Percentiles rank a stretch among this genome's conserved stretches.
Conservation (phyloP, 2,329 filamentous ascomycete species). For the Elsinoe fawcettii region DNA sequence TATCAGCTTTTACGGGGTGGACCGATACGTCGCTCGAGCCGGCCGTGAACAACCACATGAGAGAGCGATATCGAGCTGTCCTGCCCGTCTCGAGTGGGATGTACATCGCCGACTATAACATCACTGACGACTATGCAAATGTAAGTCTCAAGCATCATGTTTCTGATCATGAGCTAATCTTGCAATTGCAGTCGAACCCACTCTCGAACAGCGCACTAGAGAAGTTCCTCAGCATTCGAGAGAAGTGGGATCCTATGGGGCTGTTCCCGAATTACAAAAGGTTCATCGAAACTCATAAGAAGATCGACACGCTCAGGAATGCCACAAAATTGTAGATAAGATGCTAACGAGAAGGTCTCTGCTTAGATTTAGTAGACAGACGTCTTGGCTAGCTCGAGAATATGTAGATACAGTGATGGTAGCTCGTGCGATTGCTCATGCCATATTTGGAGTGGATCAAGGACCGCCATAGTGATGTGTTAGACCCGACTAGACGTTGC, state of each 20-base stretch:
- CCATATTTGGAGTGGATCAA: too few relatives aligned
- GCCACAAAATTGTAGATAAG: neutral
- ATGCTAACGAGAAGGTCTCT: neutral
- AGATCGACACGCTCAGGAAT: neutral
- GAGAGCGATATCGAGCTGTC: neutral
- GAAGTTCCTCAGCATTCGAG: neutral
- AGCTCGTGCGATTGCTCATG: too few relatives aligned
- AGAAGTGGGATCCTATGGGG: neutral
- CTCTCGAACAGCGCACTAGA: neutral
- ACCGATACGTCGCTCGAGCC: neutral
- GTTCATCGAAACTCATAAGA: neutral
- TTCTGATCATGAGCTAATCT: neutral
- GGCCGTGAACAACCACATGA: neutral
- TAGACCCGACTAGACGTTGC: too few relatives aligned
- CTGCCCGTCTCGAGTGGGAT: neutral
- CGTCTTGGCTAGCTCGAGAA: too few relatives aligned
- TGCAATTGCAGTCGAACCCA: neutral
- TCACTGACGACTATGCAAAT: neutral
- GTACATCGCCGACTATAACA: conserved; percentile 1
- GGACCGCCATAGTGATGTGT: too few relatives aligned
- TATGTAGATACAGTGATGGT: too few relatives aligned
- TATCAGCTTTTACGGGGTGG: neutral
- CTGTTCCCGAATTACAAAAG: neutral
- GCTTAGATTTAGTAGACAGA: neutral
- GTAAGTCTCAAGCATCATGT: neutral